A percentile compares a stretch with the other conserved stretches of the same genome.
phyloP scores from a whole-genome alignment of 179 eudicot genomes.

The Beta corolliflora region DNA sequence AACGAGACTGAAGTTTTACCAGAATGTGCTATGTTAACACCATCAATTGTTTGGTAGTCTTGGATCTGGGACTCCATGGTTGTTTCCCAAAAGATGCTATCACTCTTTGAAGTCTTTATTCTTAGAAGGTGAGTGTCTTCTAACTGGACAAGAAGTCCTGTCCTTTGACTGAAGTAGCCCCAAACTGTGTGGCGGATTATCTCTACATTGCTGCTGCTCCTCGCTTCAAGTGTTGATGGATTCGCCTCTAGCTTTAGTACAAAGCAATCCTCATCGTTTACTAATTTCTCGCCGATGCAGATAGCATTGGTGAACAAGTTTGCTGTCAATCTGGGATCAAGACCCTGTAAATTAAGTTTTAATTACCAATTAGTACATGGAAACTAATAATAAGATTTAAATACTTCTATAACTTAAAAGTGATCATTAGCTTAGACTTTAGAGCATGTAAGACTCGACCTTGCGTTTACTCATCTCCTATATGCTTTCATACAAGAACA shows the following conservation, averaged over 20 bases:
- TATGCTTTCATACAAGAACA: neutral
- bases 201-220: constrained; percentile 81
- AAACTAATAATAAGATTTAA: neutral
- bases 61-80: constrained; percentile 74
- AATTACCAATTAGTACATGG: constrained; percentile 15
- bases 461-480: neutral
- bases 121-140: constrained; percentile 79
- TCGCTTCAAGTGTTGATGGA: constrained; percentile 57
- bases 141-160: constrained; percentile 75
- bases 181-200: constrained; percentile 80
- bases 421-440: neutral
- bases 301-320: constrained; percentile 69
- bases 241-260: constrained; percentile 80
- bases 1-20: constrained; percentile 70
- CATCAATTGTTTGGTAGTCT: constrained; percentile 74
- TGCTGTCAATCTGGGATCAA: constrained; percentile 84
- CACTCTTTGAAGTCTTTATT: constrained; percentile 55
- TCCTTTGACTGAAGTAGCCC: constrained; percentile 94
- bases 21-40: constrained; percentile 76
- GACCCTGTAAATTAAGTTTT: constrained; percentile 53
- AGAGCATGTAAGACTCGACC: neutral
- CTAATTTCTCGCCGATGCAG: constrained; percentile 75
- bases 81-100: constrained; percentile 82
- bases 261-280: constrained; percentile 77
- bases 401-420: too few species aligned